Evolutionary conservation across 2,329 filamentous ascomycete genomes (phyloP).

Genomic region (Colletotrichum navitas): DNA sequence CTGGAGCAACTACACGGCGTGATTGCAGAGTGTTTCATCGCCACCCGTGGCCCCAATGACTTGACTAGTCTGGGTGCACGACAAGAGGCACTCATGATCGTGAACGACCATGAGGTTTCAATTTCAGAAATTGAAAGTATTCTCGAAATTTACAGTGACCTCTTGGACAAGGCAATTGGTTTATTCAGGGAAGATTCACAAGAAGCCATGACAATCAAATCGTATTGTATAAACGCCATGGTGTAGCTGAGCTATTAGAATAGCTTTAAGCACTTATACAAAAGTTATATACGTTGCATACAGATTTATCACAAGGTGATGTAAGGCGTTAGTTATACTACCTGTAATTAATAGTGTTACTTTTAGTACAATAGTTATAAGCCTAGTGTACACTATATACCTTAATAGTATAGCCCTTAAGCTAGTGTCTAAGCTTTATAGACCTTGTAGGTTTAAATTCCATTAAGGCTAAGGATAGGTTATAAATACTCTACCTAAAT

Average conservation of each 20-base stretch:
- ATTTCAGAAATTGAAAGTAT: not conserved
- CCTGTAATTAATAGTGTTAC: too few species aligned
- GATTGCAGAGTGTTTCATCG: not conserved
- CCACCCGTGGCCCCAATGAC: not conserved
- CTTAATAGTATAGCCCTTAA: too few species aligned
- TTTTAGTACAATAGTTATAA: too few species aligned
- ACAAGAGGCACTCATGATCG: accelerated
- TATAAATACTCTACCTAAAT: too few species aligned
- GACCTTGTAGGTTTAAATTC: too few species aligned
- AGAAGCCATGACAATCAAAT: accelerated
- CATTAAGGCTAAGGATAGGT: too few species aligned
- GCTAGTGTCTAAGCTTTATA: too few species aligned
- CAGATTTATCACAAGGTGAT: too few species aligned
- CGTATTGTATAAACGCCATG: accelerated
- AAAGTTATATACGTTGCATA: not conserved
- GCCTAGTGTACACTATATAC: too few species aligned
- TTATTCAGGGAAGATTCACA: not conserved
- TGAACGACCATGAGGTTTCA: accelerated
- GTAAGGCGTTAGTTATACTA: too few species aligned
- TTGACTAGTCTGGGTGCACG: accelerated
- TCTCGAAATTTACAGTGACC: not conserved
- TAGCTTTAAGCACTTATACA: not conserved
- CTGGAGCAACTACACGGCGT: not conserved
- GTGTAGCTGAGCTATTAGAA: accelerated
- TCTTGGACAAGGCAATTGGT: not conserved